Evolutionary conservation across 306 rosid species (phyloP).

Genomic region (Dalbergia cochinchinensis): DNA sequence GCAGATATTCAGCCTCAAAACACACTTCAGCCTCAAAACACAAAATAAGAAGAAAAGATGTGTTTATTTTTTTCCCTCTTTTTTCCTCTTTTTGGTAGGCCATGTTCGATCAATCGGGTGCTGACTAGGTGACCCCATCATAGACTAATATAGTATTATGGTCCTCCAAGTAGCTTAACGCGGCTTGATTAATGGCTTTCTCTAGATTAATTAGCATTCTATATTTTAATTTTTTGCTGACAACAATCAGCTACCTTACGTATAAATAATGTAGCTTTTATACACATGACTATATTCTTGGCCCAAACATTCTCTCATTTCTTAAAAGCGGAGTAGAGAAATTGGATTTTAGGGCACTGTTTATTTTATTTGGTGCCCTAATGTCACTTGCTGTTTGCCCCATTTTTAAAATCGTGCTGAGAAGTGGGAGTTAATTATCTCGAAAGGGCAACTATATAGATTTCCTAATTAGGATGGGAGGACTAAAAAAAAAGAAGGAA

Average conservation of each 20-base stretch:
- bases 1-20: neutral
- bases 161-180: slow-evolving; percentile 33
- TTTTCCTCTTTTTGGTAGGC: slow-evolving; percentile 1
- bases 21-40: neutral
- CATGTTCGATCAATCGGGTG: slow-evolving; percentile 29
- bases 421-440: slow-evolving; percentile 36
- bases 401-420: slow-evolving; percentile 44
- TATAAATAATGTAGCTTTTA: slow-evolving; percentile 30
- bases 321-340: slow-evolving; percentile 28
- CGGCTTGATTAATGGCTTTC: slow-evolving; percentile 67
- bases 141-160: slow-evolving; percentile 37
- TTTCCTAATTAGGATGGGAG: neutral
- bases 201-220: slow-evolving; percentile 14
- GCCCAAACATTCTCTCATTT: slow-evolving; percentile 50
- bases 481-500: slow-evolving; percentile 12
- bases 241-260: slow-evolving; percentile 37
- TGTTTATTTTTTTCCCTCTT: too few relatives aligned
- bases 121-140: slow-evolving; percentile 36
- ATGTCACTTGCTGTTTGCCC: slow-evolving; percentile 44
- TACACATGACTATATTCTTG: slow-evolving; percentile 39
- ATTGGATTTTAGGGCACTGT: slow-evolving; percentile 34
- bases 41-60: neutral
- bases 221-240: slow-evolving; percentile 31
- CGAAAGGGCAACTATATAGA: slow-evolving; percentile 4
- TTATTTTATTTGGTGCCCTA: slow-evolving; percentile 43